Conservation (phyloP, 305 asterid genomes). For the Solanum hybrid region DNA sequence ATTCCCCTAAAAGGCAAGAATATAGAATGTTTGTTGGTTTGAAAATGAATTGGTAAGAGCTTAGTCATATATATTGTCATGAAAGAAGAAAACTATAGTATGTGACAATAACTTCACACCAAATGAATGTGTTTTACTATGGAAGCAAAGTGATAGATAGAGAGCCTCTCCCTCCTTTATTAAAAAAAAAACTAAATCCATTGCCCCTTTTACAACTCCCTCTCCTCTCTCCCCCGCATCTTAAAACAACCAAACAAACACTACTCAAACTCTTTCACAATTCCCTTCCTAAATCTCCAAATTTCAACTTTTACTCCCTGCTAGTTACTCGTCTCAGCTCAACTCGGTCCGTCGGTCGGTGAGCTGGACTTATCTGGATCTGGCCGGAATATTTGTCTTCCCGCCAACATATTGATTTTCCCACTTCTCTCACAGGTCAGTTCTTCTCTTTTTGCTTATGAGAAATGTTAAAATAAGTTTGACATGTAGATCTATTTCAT, state of each 20-base stretch:
- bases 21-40: neutral
- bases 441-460: neutral
- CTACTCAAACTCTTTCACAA: neutral
- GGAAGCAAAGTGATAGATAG: neutral
- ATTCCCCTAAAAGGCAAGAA: neutral
- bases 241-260: neutral
- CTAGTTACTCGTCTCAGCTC: neutral
- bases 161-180: neutral
- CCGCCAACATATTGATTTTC: neutral
- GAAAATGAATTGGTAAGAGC: neutral
- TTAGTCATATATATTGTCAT: neutral
- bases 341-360: neutral
- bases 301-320: neutral
- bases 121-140: neutral
- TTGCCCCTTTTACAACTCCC: neutral
- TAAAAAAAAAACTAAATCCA: neutral
- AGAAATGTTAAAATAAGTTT: neutral
- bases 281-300: neutral
- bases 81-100: neutral
- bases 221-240: neutral
- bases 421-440: neutral
- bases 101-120: neutral
- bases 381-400: neutral
- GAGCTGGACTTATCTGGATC: neutral
- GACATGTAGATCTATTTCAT: conserved; percentile 1